Percentiles rank a stretch among this genome's conserved stretches.
Evolutionary conservation across 2,329 filamentous ascomycete genomes (phyloP).

Genomic region (Tolypocladium tundrense): DNA sequence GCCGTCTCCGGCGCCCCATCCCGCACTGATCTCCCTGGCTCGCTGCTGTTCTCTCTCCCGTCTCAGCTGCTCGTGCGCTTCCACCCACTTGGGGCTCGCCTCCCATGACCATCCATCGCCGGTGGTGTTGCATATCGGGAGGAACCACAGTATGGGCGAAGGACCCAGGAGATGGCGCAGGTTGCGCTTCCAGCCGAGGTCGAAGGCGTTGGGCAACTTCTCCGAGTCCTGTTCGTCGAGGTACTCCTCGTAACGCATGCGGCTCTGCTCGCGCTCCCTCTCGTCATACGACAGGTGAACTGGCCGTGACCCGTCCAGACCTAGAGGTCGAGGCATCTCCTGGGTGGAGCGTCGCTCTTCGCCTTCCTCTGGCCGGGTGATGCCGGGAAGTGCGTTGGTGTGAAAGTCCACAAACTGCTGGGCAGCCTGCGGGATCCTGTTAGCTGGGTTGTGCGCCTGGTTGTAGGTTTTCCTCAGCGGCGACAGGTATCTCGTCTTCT

Average conservation of each 20-base stretch:
- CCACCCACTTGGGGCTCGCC: slow-evolving; percentile 67
- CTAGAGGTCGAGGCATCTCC: slow-evolving; percentile 1
- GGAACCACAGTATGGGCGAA: slow-evolving; percentile 59
- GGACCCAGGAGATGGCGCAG: slow-evolving; percentile 73
- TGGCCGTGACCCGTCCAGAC: slow-evolving; percentile 22
- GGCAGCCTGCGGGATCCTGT: slow-evolving; percentile 41
- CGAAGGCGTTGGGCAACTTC: slow-evolving; percentile 86
- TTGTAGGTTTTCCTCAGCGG: slow-evolving; percentile 63
- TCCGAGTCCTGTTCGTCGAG: slow-evolving; percentile 83
- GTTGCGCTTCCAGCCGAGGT: slow-evolving; percentile 76
- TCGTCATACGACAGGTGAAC: slow-evolving; percentile 43
- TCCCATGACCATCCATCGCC: slow-evolving; percentile 97
- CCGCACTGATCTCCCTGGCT: slow-evolving; percentile 53
- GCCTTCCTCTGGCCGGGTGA: slow-evolving; percentile 74
- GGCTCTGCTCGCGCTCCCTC: slow-evolving; percentile 43
- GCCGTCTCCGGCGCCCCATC: slow-evolving; percentile 45
- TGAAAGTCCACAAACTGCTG: slow-evolving; percentile 75
- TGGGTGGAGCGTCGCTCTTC: slow-evolving; percentile 40
- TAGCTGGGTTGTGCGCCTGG: slow-evolving; percentile 44
- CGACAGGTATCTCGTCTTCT: slow-evolving; percentile 89
- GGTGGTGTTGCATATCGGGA: slow-evolving; percentile 76
- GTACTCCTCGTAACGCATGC: slow-evolving; percentile 56
- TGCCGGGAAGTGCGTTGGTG: slow-evolving; percentile 68
- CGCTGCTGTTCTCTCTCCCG: slow-evolving; percentile 49
- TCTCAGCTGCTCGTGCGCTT: slow-evolving; percentile 55